These are phyloP conservation scores for Phytophthora constricta DNA, from an alignment of 352 stramenopile species.

Conservation along the genomic window DNA sequence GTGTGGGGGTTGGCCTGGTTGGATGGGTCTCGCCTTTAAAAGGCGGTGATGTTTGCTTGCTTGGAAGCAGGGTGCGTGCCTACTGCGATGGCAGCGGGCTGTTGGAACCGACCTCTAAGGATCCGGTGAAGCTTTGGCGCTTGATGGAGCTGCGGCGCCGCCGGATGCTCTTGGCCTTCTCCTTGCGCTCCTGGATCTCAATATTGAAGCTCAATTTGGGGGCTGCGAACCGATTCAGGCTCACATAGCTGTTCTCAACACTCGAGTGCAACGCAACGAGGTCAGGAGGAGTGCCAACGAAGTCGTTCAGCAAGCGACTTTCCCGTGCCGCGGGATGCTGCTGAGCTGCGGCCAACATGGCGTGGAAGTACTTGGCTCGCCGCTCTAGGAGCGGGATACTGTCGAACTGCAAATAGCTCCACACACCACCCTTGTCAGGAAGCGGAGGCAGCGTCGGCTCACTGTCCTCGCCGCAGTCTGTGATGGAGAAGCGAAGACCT, in stretches of 20 bases:
- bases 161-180: conserved; percentile 74
- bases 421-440: conserved; percentile 73
- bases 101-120: conserved; percentile 26
- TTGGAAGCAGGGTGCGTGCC: background rate
- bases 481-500: conserved; percentile 29
- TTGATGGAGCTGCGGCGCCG: conserved; percentile 55
- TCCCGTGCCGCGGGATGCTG: conserved; percentile 46
- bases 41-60: conserved; percentile 5
- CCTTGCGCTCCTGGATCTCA: conserved; percentile 76
- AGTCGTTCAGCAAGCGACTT: conserved; percentile 73
- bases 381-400: conserved; percentile 65
- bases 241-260: conserved; percentile 79
- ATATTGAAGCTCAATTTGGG: conserved; percentile 71
- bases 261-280: conserved; percentile 59
- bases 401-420: conserved; percentile 76
- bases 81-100: conserved; percentile 31
- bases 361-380: conserved; percentile 71
- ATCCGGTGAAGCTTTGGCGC: conserved; percentile 44
- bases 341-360: conserved; percentile 67
- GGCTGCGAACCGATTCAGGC: conserved; percentile 76
- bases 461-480: conserved; percentile 22
- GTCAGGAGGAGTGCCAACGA: conserved; percentile 71
- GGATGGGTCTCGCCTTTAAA: conserved; percentile 31
- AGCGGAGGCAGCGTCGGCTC: conserved; percentile 53
- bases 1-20: background rate